A percentile compares a stretch with the other conserved stretches of the same genome.
Evolutionary conservation across 768 basidiomycete genomes (phyloP).

Genomic region (Amanita phalloides): DNA sequence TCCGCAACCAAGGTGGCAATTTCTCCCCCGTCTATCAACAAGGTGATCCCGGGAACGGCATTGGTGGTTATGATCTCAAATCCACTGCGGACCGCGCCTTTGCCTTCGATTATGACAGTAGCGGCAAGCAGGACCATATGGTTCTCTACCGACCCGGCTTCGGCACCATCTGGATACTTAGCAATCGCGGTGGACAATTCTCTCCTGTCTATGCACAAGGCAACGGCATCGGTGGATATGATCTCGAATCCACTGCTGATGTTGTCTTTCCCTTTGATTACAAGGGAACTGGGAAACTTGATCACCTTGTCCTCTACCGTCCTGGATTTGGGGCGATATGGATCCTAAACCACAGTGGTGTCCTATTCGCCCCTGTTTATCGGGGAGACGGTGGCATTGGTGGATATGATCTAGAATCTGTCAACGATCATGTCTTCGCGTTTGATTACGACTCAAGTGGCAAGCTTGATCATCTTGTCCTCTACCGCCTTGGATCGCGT

Average conservation of each 20-base stretch:
- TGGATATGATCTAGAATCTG: conserved; percentile 1
- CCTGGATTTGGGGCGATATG: neutral
- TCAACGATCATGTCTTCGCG: neutral
- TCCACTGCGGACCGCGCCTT: conserved; percentile 1
- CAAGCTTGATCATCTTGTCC: neutral
- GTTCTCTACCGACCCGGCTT: neutral
- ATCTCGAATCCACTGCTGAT: neutral
- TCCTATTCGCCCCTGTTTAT: conserved; percentile 1
- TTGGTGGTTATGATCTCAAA: neutral
- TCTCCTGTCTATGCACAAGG: conserved; percentile 1
- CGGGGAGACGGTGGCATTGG: neutral
- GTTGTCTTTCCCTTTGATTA: conserved; percentile 1
- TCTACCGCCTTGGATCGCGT: neutral
- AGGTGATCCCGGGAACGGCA: conserved; percentile 1
- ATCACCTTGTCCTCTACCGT: conserved; percentile 1
- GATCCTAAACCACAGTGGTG: neutral
- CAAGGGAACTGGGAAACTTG: neutral
- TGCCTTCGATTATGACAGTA: conserved; percentile 1
- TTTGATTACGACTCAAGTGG: conserved; percentile 1
- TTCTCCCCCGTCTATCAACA: conserved; percentile 6
- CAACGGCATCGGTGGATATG: neutral
- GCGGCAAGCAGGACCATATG: neutral
- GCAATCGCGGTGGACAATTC: neutral
- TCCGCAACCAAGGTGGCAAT: conserved; percentile 4
- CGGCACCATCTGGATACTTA: conserved; percentile 1